phyloP scores from a whole-genome alignment of 179 eudicot genomes.

The Amaranthus tricolor region DNA sequence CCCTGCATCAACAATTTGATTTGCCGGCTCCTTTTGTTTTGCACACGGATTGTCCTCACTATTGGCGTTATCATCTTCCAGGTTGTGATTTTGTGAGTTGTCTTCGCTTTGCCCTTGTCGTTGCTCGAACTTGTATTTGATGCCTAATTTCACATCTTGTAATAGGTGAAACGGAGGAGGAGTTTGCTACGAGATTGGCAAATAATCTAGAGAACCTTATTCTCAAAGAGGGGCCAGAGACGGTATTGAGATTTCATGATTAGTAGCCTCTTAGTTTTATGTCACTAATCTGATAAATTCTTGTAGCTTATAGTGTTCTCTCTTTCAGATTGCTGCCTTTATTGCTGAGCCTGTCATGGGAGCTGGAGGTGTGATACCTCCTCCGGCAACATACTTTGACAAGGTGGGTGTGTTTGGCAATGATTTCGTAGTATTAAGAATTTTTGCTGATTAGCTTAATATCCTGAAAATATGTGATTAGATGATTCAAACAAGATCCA shows the following conservation, averaged over 20 bases:
- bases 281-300: background rate
- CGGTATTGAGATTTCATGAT: conserved; percentile 49
- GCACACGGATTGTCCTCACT: conserved; percentile 98
- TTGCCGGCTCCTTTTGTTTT: conserved; percentile 92
- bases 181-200: conserved; percentile 89
- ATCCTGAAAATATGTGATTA: too few relatives aligned
- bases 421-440: background rate
- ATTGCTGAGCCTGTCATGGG: conserved; percentile 99
- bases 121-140: background rate
- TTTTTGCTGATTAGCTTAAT: too few relatives aligned
- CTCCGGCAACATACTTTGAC: conserved; percentile 90
- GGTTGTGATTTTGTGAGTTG: conserved; percentile 37
- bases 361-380: conserved; percentile 96
- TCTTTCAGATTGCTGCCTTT: conserved; percentile 93
- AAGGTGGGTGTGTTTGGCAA: conserved; percentile 44
- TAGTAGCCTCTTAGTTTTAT: background rate
- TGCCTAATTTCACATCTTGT: conserved; percentile 7
- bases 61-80: conserved; percentile 93
- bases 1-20: conserved; percentile 91
- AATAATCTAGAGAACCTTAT: conserved; percentile 85
- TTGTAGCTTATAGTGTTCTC: background rate
- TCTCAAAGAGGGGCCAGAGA: conserved; percentile 92
- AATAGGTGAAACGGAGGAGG: conserved; percentile 91
- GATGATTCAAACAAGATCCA: too few relatives aligned
- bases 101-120: background rate